Base-by-base conservation (phyloP, 192 early-diverging fungal species). In the Coemansia sp. region DNA sequence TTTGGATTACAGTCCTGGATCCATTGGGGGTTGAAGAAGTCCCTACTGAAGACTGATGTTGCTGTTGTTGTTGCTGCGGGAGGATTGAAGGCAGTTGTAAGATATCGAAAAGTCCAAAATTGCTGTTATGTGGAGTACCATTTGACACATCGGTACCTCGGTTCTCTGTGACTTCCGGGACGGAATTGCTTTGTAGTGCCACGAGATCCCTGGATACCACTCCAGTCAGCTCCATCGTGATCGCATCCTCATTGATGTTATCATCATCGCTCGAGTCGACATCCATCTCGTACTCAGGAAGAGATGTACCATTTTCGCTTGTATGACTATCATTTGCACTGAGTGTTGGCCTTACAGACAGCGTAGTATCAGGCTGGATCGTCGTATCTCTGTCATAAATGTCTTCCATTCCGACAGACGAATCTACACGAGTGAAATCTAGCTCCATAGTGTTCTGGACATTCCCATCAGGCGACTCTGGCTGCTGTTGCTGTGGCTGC, bases 141-240 rank as follows among this genome's bases (percentile, higher is more conserved):
- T 54, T 54, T 26, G 21, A 3, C 3, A 4, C 8, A 54, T 8
- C 21, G 3, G 8, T 21, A 22, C 8, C 51, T 54, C 7, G 51
- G 13, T 18, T 10, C 3, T 54, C 21, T 54, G 51, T 22, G 19
- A 1, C 42, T 1, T 12, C 8, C 4, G 42, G 10, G 13, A 12
- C 13, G 13, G 42, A 4, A 13, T 43, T 8, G 8, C 21, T 54
- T n/a, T n/a, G 6, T 21, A 54, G 19, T 11, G 51, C 37, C 16
- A 22, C 18, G 6, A 21, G 5, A n/a, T n/a, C 62, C 18, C 68
- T 55, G 18, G 66, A 19, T 19, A 82, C 65, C 36, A 82, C 56
- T 12, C 79, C 79, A 5, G 79, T 82, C 2, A 82, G 74, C 42
- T 82, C 79, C 79, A 77, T 77, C 1, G 75, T 77, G 6, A 77